Conservation (phyloP, 2,329 filamentous ascomycete genomes). For the Pyricularia sp. region DNA sequence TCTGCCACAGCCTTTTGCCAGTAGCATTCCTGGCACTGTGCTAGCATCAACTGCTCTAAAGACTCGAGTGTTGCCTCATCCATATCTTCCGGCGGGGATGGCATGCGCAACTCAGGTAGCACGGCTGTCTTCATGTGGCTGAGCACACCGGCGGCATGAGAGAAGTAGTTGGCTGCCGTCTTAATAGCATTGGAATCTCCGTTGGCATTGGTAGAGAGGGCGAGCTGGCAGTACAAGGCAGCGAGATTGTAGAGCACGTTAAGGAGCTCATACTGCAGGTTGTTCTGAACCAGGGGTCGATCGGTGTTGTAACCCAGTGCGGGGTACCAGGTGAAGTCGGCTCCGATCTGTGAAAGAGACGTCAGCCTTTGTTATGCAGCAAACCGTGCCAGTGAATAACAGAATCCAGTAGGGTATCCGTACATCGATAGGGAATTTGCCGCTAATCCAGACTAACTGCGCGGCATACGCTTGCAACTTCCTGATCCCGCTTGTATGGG, state of each 20-base stretch:
- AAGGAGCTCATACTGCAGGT: slow-evolving; percentile 73
- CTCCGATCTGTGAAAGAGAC: slow-evolving; percentile 58
- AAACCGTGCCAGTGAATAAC: neutral
- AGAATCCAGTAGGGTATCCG: slow-evolving; percentile 8
- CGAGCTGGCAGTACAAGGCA: slow-evolving; percentile 87
- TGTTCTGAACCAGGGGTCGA: slow-evolving; percentile 57
- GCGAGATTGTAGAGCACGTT: slow-evolving; percentile 92
- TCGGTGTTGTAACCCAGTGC: slow-evolving; percentile 83
- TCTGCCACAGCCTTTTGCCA: slow-evolving; percentile 98
- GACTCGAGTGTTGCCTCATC: slow-evolving; percentile 79
- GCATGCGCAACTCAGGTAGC: slow-evolving; percentile 71
- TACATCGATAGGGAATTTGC: slow-evolving; percentile 94
- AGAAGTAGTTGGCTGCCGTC: slow-evolving; percentile 82
- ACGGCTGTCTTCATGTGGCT: slow-evolving; percentile 66
- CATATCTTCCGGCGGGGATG: slow-evolving; percentile 90
- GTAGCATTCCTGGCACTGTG: slow-evolving; percentile 93
- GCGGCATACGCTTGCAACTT: slow-evolving; percentile 88
- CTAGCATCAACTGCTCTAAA: slow-evolving; percentile 73
- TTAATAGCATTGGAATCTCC: slow-evolving; percentile 72
- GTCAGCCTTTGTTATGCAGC: neutral
- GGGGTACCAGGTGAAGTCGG: slow-evolving; percentile 94
- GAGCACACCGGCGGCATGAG: slow-evolving; percentile 76
- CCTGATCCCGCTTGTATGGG: slow-evolving; percentile 75
- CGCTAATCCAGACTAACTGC: slow-evolving; percentile 85
- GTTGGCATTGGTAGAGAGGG: slow-evolving; percentile 61